Conservation (phyloP, 208 protist genomes). For the Leishmania braziliensis region DNA sequence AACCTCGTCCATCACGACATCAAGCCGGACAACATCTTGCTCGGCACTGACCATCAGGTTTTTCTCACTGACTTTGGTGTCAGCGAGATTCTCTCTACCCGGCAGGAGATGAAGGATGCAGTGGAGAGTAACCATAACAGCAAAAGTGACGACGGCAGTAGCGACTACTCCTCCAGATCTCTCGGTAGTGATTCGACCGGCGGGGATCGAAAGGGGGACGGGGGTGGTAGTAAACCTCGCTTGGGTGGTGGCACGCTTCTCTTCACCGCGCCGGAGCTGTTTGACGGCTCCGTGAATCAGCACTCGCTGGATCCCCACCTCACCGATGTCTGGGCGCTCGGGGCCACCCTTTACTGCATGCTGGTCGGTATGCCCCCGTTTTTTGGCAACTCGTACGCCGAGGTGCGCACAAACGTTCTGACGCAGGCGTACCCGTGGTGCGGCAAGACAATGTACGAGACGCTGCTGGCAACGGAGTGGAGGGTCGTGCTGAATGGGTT, state of each 20-base stretch:
- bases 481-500: conserved; percentile 59
- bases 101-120: conserved; percentile 17
- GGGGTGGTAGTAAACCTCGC: conserved; percentile 5
- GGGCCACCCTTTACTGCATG: conserved; percentile 84
- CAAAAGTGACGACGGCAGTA: background rate
- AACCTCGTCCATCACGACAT: conserved; percentile 81
- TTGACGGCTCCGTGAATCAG: conserved; percentile 22
- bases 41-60: conserved; percentile 56
- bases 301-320: conserved; percentile 45
- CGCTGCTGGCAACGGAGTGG: conserved; percentile 47
- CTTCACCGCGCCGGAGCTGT: conserved; percentile 77
- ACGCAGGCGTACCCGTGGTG: conserved; percentile 50
- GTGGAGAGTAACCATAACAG: conserved; percentile 3
- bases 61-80: conserved; percentile 81
- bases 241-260: conserved; percentile 65
- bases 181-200: background rate
- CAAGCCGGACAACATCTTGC: conserved; percentile 82
- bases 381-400: conserved; percentile 40
- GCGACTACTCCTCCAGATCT: background rate
- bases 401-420: conserved; percentile 48
- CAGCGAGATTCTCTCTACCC: conserved; percentile 59
- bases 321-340: conserved; percentile 84
- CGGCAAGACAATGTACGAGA: conserved; percentile 29
- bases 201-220: background rate
- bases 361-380: conserved; percentile 77